These are phyloP conservation scores for Saccharomycopsis olivae DNA, from an alignment of 805 yeast species.

Conservation along the genomic window DNA sequence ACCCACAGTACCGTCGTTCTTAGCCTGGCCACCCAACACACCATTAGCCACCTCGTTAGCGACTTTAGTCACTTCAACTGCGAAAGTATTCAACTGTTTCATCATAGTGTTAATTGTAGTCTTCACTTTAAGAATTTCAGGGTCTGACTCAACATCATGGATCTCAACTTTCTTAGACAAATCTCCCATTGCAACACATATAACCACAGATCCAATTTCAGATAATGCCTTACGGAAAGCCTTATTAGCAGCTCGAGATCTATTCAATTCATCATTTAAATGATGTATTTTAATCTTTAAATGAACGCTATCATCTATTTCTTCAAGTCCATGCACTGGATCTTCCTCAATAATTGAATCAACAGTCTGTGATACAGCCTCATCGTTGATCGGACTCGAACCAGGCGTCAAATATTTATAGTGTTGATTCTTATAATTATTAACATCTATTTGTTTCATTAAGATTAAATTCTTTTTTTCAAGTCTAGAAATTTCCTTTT, in stretches of 20 bases:
- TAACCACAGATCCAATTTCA: slow-evolving; percentile 79
- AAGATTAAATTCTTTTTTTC: slow-evolving; percentile 6
- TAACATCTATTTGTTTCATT: slow-evolving; percentile 11
- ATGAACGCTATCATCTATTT: slow-evolving; percentile 9
- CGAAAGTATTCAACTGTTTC: slow-evolving; percentile 76
- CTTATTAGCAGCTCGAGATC: slow-evolving; percentile 38
- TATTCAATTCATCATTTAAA: slow-evolving; percentile 10
- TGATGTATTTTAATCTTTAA: slow-evolving; percentile 13
- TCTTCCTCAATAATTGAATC: slow-evolving; percentile 12
- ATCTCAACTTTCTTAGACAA: slow-evolving; percentile 69
- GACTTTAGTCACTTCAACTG: slow-evolving; percentile 71
- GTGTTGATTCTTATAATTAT: slow-evolving; percentile 11
- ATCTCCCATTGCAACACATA: slow-evolving; percentile 85
- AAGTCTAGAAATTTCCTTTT: slow-evolving; percentile 15
- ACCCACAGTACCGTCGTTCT: slow-evolving; percentile 75
- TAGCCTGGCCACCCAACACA: slow-evolving; percentile 82
- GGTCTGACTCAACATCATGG: slow-evolving; percentile 62
- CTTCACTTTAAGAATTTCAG: slow-evolving; percentile 71
- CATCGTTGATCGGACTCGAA: background rate
- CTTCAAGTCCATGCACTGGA: slow-evolving; percentile 11
- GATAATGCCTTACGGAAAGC: slow-evolving; percentile 63
- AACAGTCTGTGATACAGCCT: slow-evolving; percentile 3
- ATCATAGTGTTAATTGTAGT: slow-evolving; percentile 80
- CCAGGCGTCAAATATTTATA: slow-evolving; percentile 4
- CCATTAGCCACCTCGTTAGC: slow-evolving; percentile 90